Conservation (phyloP, 768 basidiomycete genomes). For the Leccinum rimulosum region DNA sequence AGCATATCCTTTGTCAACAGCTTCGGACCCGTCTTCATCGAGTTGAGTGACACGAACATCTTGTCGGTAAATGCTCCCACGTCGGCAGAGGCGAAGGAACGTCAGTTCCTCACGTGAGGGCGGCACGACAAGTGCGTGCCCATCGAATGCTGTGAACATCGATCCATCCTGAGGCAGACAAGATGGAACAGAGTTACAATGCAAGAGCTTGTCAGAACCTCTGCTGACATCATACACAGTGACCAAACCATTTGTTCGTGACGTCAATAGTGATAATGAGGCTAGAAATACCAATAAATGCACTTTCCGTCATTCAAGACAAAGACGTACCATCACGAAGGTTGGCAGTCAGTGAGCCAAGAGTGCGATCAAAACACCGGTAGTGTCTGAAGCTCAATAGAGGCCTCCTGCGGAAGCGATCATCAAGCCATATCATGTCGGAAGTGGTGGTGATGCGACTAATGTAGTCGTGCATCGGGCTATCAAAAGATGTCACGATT, state of each 20-base stretch:
- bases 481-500: conserved; percentile 55
- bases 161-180: conserved; percentile 33
- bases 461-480: conserved; percentile 40
- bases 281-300: conserved; percentile 33
- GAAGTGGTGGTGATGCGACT: conserved; percentile 58
- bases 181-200: conserved; percentile 41
- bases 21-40: conserved; percentile 12
- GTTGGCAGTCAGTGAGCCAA: conserved; percentile 42
- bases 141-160: conserved; percentile 29
- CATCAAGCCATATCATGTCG: conserved; percentile 69
- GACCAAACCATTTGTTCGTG: conserved; percentile 54
- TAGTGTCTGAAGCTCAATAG: conserved; percentile 61
- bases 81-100: conserved; percentile 47
- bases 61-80: conserved; percentile 45
- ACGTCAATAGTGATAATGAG: conserved; percentile 54
- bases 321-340: conserved; percentile 32
- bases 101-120: conserved; percentile 32
- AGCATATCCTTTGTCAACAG: background rate
- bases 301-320: background rate
- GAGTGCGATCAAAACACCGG: conserved; percentile 57
- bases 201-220: conserved; percentile 38
- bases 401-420: conserved; percentile 53
- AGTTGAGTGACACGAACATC: conserved; percentile 32
- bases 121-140: conserved; percentile 31
- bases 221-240: conserved; percentile 63